Base-by-base conservation (phyloP, 2,329 filamentous ascomycete species). In the Aureobasidium sp. region DNA sequence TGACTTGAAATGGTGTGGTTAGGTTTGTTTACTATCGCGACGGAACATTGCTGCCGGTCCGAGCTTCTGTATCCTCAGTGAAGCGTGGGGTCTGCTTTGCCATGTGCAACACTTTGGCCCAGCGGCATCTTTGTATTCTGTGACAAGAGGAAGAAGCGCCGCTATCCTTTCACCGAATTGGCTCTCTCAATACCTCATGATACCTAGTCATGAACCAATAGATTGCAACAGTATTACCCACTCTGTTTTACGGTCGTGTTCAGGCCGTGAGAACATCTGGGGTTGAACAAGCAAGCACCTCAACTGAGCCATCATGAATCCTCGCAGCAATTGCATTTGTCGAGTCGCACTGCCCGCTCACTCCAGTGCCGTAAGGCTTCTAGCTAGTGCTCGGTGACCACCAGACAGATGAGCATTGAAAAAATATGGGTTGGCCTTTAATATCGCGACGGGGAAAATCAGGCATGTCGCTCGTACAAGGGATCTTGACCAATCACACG, bases 401-500 rank as follows among this genome's bases (percentile, higher is more conserved):
- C 45, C 25, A n/a, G 11, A 11, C 9, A 11, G 15, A 31, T 31
- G 45, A 29, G 45, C 22, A 29, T 11, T 9, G 20, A 20, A 8
- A 53, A 27, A 39, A 53, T 20, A 39, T 22, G 2, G 36, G n/a
- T 55, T 15, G 37, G 37, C 25, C 37, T 55, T 31, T 42, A 42
- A 55, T 42, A 55, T 55, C 15, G 51, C 22, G 37, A 29, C 34
- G 20, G 42, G 20, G 25, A 41, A 41, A 53, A 27, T 25, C 20
- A 41, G 20, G 51, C 51, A 41, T 55, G 45, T 48, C 45, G 45
- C 45, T 29, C 31, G 20, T 20, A 25, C 14, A 42, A 42, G 56
- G 62, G 41, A 63, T 51, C 29, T 42, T 42, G 41, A 44, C 58
- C 49, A 56, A 65, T 55, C 62, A 65, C 47, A 37, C 29, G 51